Percentiles rank a stretch among this genome's conserved stretches.
Evolutionary conservation across 768 basidiomycete species (phyloP).

Genomic region (Kwoniella heveanensis): DNA sequence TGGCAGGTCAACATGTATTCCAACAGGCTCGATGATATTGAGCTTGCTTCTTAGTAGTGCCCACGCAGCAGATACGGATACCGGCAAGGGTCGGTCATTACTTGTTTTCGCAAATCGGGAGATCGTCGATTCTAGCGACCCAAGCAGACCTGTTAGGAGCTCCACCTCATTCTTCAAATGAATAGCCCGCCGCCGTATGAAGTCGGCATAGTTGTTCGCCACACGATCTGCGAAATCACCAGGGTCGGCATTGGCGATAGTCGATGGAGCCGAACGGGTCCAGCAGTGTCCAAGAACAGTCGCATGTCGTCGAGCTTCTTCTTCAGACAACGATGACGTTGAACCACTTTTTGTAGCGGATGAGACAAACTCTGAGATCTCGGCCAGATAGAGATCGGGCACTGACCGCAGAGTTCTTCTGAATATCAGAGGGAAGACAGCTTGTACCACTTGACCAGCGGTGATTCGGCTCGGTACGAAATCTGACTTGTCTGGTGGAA

Average conservation of each 20-base stretch:
- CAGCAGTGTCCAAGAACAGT: constrained; percentile 20
- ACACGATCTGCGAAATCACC: not conserved
- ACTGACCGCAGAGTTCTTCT: constrained; percentile 7
- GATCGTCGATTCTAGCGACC: constrained; percentile 1
- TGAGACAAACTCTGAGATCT: constrained; percentile 1
- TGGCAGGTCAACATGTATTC: not conserved
- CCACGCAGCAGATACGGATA: constrained; percentile 18
- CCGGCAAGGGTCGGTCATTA: not conserved
- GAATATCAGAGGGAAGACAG: constrained; percentile 15
- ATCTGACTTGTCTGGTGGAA: not conserved
- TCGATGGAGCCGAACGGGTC: constrained; percentile 1
- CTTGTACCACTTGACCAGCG: constrained; percentile 1
- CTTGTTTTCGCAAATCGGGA: not conserved
- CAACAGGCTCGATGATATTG: not conserved
- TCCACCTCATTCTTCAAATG: not conserved
- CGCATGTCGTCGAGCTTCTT: constrained; percentile 8
- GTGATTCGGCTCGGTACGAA: not conserved
- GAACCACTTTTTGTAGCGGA: not conserved
- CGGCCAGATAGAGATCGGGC: constrained; percentile 10
- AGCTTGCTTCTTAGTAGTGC: constrained; percentile 16
- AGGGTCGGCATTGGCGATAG: not conserved
- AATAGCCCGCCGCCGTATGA: not conserved
- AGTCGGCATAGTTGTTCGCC: constrained; percentile 9
- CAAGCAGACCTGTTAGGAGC: not conserved
- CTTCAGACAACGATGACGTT: not conserved